Conservation (phyloP, 352 stramenopile genomes). For the Blastocystis sp. region DNA sequence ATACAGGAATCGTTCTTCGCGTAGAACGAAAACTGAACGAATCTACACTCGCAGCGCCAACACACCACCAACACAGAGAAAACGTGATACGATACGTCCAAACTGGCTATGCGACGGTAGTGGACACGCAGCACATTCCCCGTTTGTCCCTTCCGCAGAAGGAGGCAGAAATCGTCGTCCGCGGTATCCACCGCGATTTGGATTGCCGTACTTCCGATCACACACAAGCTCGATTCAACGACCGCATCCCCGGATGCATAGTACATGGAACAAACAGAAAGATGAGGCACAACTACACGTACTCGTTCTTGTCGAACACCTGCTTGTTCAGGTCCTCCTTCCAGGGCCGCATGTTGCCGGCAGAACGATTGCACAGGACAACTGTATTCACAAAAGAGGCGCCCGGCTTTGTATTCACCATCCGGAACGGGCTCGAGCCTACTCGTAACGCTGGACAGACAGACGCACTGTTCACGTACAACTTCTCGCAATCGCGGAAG, state of each 20-base stretch:
- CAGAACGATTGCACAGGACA: neutral
- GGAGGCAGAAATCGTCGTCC: neutral
- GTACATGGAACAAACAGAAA: slow-evolving; percentile 1
- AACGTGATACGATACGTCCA: slow-evolving; percentile 7
- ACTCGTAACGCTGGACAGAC: neutral
- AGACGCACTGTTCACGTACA: neutral
- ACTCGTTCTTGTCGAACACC: neutral
- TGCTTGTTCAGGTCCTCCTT: neutral
- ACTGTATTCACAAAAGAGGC: neutral
- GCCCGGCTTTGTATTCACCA: neutral
- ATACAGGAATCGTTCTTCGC: slow-evolving; percentile 23
- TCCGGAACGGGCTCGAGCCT: neutral
- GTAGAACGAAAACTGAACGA: slow-evolving; percentile 35
- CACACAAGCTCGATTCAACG: slow-evolving; percentile 28
- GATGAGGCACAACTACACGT: neutral
- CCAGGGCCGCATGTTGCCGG: neutral
- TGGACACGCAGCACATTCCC: slow-evolving; percentile 11
- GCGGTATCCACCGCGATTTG: neutral
- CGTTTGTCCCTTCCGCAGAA: slow-evolving; percentile 3
- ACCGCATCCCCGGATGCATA: slow-evolving; percentile 16
- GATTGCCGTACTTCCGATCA: neutral
- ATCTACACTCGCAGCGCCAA: slow-evolving; percentile 12
- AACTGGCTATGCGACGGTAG: slow-evolving; percentile 30
- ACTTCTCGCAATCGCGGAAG: neutral
- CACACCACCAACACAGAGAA: neutral